Base-by-base conservation (phyloP, 2,329 filamentous ascomycete species). In the Xylaria sp. region DNA sequence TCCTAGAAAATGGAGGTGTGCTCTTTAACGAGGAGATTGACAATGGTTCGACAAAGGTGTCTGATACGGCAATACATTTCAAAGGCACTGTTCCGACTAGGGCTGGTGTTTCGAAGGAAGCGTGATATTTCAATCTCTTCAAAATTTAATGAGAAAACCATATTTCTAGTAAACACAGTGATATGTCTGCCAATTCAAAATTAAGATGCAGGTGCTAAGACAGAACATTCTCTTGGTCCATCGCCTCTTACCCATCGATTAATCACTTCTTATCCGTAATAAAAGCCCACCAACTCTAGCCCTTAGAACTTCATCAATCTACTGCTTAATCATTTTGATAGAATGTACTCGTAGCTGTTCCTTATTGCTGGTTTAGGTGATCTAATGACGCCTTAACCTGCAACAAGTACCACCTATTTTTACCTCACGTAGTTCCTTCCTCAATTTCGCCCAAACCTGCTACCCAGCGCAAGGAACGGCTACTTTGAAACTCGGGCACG, bases 1-100 rank as follows among this genome's bases (percentile, higher is more conserved):
- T 97, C 23, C 78, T 89, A 49, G 80, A 79, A 36, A 78, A 75
- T 2, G 74, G 74, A 1, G 68, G 73, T 28, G 67, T 65, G 33
- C 67, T 79, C n/a, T 69, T 71, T n/a, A 66, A 77, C 4, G 78
- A 79, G 67, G 78, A 79, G 77, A 67, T 75, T 15, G 76, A 77
- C 40, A 48, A 72, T 28, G 64, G 65, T 17, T 71, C 69, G 17
- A 58, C 70, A n/a, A 68, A 67, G 36, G 60, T 68, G 13, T 63
- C 46, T 17, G 48, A 66, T 26, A 71, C 69, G 15, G 72, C 71
- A 1, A 66, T 76, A 26, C 26, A 73, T 23, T 71, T 74, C 57
- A 71, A 72, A 44, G 75, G 76, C 17, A 60, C 63, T 31, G 63
- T 77, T 48, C 49, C 42, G 15, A 69, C 65, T 46, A 44, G 48